Base-by-base conservation (phyloP, 805 yeast genomes). In the Debaryomyces hansenii region DNA sequence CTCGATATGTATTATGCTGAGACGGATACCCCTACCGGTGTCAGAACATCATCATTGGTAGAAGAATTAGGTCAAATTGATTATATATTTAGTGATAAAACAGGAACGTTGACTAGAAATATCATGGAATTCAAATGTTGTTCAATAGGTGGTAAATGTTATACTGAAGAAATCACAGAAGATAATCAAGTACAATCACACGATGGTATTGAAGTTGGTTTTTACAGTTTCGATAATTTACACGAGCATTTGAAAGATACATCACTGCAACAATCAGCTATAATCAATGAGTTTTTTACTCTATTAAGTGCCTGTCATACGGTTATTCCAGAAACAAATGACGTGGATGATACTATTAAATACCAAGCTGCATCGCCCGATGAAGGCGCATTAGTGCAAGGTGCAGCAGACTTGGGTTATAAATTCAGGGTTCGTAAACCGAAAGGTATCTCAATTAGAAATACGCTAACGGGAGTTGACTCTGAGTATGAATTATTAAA, bases 331-430 rank as follows among this genome's bases (percentile, higher is more conserved):
- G 99, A 94, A 64, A 72, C 79, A 15, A 77, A 76, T 49, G 83
- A 75, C 1, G 72, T 71, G 46, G 60, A 64, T 2, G 88, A 87
- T 0, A 55, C 75, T 2, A 84, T 94, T 52, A 91, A 89, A 63
- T 94, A 95, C 64, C 99, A 94, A 68, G 99, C 99, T 1, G 97
- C 99, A 0, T 91, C 98, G 0, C 99, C 99, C 0, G 99, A 94
- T 70, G 99, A 95, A 72, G 99, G 99, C 42, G 99, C 99, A 0
- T 75, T 94, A 50, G 99, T 94, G 2, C 90, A 91, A 57, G 99
- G 99, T 48, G 98, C 96, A 14, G 94, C 97, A 0, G 75, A 74
- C 58, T 70, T 92, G 40, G 98, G 97, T 0, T 94, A 86, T 62
- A 83, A 78, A 51, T 95, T 94, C 63, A 78, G 80, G 6, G 82